phyloP scores from a whole-genome alignment of 768 basidiomycete genomes.

The Holtermanniella nyarrowii region DNA sequence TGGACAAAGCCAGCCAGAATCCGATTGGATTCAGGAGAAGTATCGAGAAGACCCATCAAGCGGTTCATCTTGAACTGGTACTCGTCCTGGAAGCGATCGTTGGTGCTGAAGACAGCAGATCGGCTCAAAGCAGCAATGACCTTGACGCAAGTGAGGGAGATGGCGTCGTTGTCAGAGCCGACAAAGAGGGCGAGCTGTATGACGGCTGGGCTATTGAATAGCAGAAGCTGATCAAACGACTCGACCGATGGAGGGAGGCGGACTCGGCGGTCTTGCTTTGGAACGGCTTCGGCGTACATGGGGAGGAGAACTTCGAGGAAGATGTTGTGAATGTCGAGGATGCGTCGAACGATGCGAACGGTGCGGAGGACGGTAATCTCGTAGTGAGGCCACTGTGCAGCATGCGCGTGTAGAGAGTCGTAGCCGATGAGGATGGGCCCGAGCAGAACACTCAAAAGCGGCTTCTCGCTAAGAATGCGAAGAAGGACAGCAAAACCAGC shows the following conservation, averaged over 20 bases:
- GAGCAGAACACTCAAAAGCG: constrained; percentile 62
- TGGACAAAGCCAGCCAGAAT: constrained; percentile 69
- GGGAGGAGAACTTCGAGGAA: constrained; percentile 83
- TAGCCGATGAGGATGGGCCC: constrained; percentile 72
- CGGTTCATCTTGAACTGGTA: constrained; percentile 48
- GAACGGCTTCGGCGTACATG: constrained; percentile 50
- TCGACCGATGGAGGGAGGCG: constrained; percentile 15
- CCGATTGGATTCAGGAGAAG: constrained; percentile 71
- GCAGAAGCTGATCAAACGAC: constrained; percentile 31
- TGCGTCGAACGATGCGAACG: constrained; percentile 67
- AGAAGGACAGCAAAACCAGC: constrained; percentile 82
- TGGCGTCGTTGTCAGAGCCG: constrained; percentile 56
- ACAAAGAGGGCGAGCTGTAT: constrained; percentile 76
- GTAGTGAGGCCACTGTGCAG: constrained; percentile 52
- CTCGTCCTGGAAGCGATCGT: constrained; percentile 41
- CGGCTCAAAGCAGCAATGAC: constrained; percentile 59
- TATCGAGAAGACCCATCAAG: constrained; percentile 65
- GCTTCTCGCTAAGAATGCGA: constrained; percentile 60
- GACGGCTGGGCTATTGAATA: constrained; percentile 49
- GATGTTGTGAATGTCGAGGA: constrained; percentile 74
- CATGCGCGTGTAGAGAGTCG: constrained; percentile 53
- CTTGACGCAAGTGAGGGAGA: constrained; percentile 64
- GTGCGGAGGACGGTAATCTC: constrained; percentile 65
- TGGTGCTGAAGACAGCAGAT: constrained; percentile 49
- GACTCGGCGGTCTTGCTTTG: constrained; percentile 45